Base-by-base conservation (phyloP, 164 flowering plant genomes). In the Annona squamosa region DNA sequence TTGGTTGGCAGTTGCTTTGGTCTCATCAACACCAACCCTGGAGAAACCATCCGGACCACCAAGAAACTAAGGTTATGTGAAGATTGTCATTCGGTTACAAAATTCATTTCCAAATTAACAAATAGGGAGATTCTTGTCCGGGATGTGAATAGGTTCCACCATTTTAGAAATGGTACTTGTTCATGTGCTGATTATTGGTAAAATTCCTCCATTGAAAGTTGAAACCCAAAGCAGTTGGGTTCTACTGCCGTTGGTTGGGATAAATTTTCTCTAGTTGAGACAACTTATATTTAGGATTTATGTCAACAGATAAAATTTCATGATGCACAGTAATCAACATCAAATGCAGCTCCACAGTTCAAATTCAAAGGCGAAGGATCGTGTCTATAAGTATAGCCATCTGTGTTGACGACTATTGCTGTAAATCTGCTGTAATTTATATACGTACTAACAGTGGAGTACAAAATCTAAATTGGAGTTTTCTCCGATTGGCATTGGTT, bases 131-230 rank as follows among this genome's bases (percentile, higher is more conserved):
- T 94, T 76, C 73, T 94, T 62, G 92, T 94, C 67, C 83, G 95
- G 63, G 98, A 94, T 81, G 85, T 86, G 63, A 92, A 91, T 75
- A 85, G 97, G 1, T 74, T 91, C 71, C 98, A 92, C 77, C 91
- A 86, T 82, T 94, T 94, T 78, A 77, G 66, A 67, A 82, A 92
- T 79, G 98, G 98, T 44, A 78, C 81, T 18, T 94, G 97, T 77
- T 94, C 98, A 2, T 94, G 98, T 79, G 86, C 85, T 13, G 95
- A 94, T 84, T 91, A 91, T 67, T 93, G 95, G 94, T 93, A 81
- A 82, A 52, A 63, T 47, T 16, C 4, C 46, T 68, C 18, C n/a
- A n/a, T n/a, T n/a, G n/a, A n/a, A n/a, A n/a, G n/a, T n/a, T n/a
- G n/a, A n/a, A n/a, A n/a, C n/a, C n/a, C n/a, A n/a, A n/a, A n/a